Evolutionary conservation across 768 basidiomycete genomes (phyloP).

Genomic region (Hortiboletus campestris): DNA sequence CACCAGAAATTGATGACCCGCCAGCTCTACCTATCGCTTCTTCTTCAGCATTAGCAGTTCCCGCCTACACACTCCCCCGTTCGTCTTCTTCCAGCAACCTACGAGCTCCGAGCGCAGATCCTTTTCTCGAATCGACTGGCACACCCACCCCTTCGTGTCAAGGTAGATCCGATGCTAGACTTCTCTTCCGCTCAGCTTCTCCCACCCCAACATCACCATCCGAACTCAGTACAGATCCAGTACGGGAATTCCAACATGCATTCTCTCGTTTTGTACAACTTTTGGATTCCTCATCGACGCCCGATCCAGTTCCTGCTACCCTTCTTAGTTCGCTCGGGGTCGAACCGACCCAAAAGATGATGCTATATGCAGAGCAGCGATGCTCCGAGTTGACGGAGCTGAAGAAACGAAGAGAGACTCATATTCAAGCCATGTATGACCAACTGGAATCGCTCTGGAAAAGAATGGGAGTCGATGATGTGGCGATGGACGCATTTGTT

Average conservation of each 20-base stretch:
- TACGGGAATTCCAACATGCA: constrained; percentile 50
- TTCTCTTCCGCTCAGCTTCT: constrained; percentile 37
- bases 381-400: constrained; percentile 63
- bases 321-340: constrained; percentile 45
- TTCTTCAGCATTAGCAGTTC: constrained; percentile 40
- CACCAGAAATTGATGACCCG: constrained; percentile 54
- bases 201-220: constrained; percentile 10
- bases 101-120: constrained; percentile 20
- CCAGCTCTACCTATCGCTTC: constrained; percentile 27
- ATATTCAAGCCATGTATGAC: constrained; percentile 94
- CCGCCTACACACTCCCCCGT: constrained; percentile 40
- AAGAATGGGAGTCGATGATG: constrained; percentile 75
- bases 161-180: constrained; percentile 29
- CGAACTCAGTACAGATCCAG: constrained; percentile 12
- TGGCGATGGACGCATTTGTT: constrained; percentile 89
- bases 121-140: constrained; percentile 24
- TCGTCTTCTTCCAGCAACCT: constrained; percentile 39
- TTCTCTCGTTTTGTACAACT: constrained; percentile 63
- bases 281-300: constrained; percentile 41
- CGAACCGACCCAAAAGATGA: constrained; percentile 73
- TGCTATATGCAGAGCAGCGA: constrained; percentile 65
- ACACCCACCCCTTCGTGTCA: constrained; percentile 54
- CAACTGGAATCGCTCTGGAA: constrained; percentile 90
- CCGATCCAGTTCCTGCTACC: constrained; percentile 21
- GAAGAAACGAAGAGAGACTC: constrained; percentile 71